Evolutionary conservation across 2,329 filamentous ascomycete species (phyloP).

Genomic region (Aspergillus calidoustus): DNA sequence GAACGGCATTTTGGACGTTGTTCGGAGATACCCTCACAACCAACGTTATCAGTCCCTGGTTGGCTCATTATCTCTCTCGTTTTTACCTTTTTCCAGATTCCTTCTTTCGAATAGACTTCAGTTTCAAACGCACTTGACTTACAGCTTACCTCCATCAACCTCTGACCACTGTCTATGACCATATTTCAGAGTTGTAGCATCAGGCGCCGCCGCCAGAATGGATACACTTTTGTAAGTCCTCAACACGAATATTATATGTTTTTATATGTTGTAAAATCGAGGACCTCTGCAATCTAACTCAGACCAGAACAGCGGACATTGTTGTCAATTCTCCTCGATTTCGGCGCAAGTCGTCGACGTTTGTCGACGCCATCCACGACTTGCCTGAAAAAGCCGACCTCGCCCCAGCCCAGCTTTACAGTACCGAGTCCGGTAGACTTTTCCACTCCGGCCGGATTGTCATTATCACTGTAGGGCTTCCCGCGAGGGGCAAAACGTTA

Average conservation of each 20-base stretch:
- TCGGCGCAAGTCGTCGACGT: conserved; percentile 90
- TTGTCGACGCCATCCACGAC: conserved; percentile 97
- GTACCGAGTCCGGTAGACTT: conserved; percentile 93
- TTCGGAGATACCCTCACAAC: neutral
- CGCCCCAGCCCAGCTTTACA: conserved; percentile 96
- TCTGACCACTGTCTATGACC: neutral
- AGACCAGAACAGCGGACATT: conserved; percentile 79
- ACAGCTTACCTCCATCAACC: neutral
- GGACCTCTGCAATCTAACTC: conserved; percentile 29
- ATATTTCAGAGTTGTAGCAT: conserved; percentile 12
- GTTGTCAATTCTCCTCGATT: conserved; percentile 89
- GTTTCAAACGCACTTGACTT: conserved; percentile 1
- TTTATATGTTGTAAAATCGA: neutral
- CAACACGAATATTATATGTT: neutral
- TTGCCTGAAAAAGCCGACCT: conserved; percentile 79
- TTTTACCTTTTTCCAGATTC: neutral
- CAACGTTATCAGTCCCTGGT: neutral
- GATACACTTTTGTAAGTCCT: conserved; percentile 54
- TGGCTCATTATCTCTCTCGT: neutral
- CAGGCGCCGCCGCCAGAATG: conserved; percentile 37
- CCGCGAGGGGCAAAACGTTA: conserved; percentile 92
- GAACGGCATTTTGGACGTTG: neutral
- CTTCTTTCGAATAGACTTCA: neutral
- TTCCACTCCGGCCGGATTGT: conserved; percentile 98
- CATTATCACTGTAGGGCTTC: conserved; percentile 94